Evolutionary conservation across 495 filamentous ascomycete species (phyloP), one percentile per base, ranked within the genome.

Genomic region (Tuber aestivum): DNA sequence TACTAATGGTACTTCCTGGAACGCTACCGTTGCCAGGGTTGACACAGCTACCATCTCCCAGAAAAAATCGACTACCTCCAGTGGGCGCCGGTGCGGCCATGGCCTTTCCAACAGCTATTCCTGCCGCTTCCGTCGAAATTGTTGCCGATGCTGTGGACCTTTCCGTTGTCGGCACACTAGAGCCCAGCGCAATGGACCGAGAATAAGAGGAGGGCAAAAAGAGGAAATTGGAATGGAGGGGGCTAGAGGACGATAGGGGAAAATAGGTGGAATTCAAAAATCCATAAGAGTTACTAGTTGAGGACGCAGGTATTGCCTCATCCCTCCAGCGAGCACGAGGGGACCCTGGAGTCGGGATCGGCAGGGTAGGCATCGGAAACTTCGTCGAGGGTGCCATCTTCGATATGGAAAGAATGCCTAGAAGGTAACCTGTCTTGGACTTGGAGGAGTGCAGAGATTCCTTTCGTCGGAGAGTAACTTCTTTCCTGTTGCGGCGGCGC

Each of bases 71-170:
- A 75, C n/a, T 76, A 72, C 68, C 75, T 38, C 35, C 72, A 32
- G 70, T 70, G 32, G 73, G 70, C 12, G 44, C 71, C 2, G 72
- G 74, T 18, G 77, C 72, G 23, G 79, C 74, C 74, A 82, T 81
- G 40, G 80, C 77, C 44, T 81, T 81, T 48, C 81, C 75, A 72
- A 82, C 79, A 27, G 78, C 78, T 32, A 76, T 74, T 27, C 76
- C 80, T 44, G 80, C 80, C 72, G 80, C 80, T 27, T 81, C 76
- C 18, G 80, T 82, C 20, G 80, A 82, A 44, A 78, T 76, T 35
- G 76, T 82, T 32, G 79, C 79, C 41, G 79, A 81, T n/a, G 80
- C 76, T 21, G 80, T 81, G 21, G 79, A 81, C 50, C 70, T 44
- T 40, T 81, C 80, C 41, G 79, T 81, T 61, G 79, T 82, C 45